Evolutionary conservation across 352 stramenopile genomes (phyloP).

Genomic region (Pythium volutum): DNA sequence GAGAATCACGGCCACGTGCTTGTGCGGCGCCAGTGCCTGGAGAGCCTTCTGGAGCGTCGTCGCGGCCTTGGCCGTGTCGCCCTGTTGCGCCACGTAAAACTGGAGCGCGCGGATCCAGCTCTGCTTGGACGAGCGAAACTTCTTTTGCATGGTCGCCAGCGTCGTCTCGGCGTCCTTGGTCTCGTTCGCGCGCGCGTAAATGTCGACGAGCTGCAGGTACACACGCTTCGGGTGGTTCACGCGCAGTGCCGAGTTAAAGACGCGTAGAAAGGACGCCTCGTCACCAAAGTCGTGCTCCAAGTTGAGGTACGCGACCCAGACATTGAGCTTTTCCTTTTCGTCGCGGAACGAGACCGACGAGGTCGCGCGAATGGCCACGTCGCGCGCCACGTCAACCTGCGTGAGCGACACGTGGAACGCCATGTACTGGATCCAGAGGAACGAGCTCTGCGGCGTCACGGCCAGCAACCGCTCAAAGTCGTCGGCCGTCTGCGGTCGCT

Average conservation of each 20-base stretch:
- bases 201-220: constrained; percentile 93
- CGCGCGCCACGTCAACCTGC: constrained; percentile 90
- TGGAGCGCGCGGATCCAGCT: constrained; percentile 83
- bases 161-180: constrained; percentile 66
- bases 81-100: constrained; percentile 77
- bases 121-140: constrained; percentile 90
- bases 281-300: constrained; percentile 96
- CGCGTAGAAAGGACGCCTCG: constrained; percentile 84
- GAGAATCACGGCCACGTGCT: constrained; percentile 93
- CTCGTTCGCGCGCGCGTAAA: constrained; percentile 80
- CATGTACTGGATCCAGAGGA: constrained; percentile 98
- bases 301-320: constrained; percentile 95
- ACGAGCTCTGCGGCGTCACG: constrained; percentile 93
- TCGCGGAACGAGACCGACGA: constrained; percentile 94
- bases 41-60: constrained; percentile 91
- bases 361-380: constrained; percentile 91
- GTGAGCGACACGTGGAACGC: constrained; percentile 95
- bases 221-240: constrained; percentile 96
- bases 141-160: constrained; percentile 89
- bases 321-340: constrained; percentile 97
- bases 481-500: constrained; percentile 89
- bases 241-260: constrained; percentile 90
- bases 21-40: constrained; percentile 91
- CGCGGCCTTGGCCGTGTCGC: constrained; percentile 28
- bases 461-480: constrained; percentile 96